phyloP scores from a whole-genome alignment of 306 rosid species.

The Geum urbanum region DNA sequence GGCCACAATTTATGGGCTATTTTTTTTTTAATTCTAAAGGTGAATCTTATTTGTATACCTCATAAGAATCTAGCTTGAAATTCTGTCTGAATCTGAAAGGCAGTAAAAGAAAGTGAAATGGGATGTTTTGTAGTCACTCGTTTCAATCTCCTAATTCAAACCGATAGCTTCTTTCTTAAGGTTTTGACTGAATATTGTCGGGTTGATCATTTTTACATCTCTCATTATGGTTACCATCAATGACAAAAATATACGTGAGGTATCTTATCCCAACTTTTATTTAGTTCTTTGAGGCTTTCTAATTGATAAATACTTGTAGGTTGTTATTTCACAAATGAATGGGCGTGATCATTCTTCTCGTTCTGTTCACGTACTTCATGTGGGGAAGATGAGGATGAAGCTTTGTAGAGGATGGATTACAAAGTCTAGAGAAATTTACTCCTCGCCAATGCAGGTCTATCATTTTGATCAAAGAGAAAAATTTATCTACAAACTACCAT shows the following conservation, averaged over 20 bases:
- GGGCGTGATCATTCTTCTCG: conserved; percentile 80
- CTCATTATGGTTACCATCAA: not conserved
- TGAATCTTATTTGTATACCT: not conserved
- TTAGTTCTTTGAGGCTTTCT: conserved; percentile 18
- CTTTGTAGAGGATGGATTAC: conserved; percentile 96
- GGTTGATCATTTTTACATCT: not conserved
- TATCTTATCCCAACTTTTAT: conserved; percentile 6
- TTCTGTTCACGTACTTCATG: conserved; percentile 82
- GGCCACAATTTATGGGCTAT: not conserved
- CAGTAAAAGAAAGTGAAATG: not conserved
- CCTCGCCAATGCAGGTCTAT: conserved; percentile 65
- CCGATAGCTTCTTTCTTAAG: not conserved
- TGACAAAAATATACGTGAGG: not conserved
- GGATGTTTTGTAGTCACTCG: not conserved
- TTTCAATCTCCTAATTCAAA: not conserved
- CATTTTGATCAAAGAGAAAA: not conserved
- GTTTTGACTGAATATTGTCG: not conserved
- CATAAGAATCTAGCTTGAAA: not conserved
- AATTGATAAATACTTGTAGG: conserved; percentile 41
- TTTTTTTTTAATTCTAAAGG: not conserved
- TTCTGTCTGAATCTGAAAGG: not conserved
- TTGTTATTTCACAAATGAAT: conserved; percentile 76
- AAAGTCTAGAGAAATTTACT: conserved; percentile 90
- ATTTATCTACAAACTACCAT: not conserved
- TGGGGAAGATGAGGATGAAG: conserved; percentile 93